Evolutionary conservation across 805 yeast genomes (phyloP).

Genomic region (Starmerella bombi): DNA sequence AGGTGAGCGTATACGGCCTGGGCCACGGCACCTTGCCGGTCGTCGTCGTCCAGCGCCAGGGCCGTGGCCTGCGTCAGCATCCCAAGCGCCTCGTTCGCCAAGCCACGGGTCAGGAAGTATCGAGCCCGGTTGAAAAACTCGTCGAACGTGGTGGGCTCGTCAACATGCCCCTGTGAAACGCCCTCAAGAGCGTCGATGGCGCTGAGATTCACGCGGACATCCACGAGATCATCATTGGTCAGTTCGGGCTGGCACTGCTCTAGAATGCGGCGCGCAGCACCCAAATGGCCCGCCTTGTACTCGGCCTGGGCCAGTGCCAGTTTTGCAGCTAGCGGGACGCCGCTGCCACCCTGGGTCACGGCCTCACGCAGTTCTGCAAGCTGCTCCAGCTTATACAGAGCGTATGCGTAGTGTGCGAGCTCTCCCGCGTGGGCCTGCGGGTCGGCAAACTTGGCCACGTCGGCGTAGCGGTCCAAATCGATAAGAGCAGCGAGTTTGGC

Average conservation of each 20-base stretch:
- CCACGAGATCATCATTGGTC: conserved; percentile 36
- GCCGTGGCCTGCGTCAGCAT: conserved; percentile 36
- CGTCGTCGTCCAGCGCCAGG: conserved; percentile 33
- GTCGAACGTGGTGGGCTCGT: conserved; percentile 33
- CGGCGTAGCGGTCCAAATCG: conserved; percentile 42
- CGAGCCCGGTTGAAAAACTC: conserved; percentile 47
- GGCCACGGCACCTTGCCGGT: conserved; percentile 37
- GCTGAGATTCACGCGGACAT: conserved; percentile 46
- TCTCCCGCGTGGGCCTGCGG: conserved; percentile 1
- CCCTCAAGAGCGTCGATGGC: conserved; percentile 34
- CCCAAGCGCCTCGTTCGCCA: conserved; percentile 32
- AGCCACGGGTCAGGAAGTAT: conserved; percentile 33
- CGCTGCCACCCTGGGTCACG: conserved; percentile 16
- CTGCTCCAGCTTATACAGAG: conserved; percentile 45
- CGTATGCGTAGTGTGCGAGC: conserved; percentile 34
- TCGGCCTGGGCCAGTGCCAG: conserved; percentile 44
- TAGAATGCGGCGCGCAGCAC: conserved; percentile 32
- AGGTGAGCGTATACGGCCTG: conserved; percentile 47
- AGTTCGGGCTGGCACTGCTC: conserved; percentile 27
- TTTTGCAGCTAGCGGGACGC: conserved; percentile 23
- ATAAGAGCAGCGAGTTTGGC: conserved; percentile 45
- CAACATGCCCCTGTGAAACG: conserved; percentile 1
- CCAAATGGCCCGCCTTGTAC: conserved; percentile 36
- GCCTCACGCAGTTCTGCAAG: conserved; percentile 24
- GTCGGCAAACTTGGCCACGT: conserved; percentile 32